Evolutionary conservation across 768 basidiomycete genomes (phyloP).

Genomic region (Leucocoprinus sp.): DNA sequence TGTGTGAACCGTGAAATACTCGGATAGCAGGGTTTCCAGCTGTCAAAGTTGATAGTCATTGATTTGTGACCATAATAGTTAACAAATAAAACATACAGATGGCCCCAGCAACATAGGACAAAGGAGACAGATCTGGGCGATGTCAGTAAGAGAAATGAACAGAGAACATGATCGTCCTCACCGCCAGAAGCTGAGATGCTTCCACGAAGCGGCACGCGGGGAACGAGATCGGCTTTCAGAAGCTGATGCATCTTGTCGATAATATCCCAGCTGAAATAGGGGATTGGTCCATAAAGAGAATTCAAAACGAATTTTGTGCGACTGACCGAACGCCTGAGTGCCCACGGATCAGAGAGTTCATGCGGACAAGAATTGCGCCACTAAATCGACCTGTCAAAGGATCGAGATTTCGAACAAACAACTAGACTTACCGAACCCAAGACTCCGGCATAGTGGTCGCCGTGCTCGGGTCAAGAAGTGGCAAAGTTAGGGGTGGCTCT

Average conservation of each 20-base stretch:
- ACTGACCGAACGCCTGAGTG: conserved; percentile 65
- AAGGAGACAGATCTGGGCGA: conserved; percentile 36
- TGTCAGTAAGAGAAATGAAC: conserved; percentile 2
- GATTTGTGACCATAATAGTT: too few relatives aligned
- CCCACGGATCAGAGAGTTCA: conserved; percentile 76
- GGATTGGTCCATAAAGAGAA: not conserved
- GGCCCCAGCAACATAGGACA: conserved; percentile 61
- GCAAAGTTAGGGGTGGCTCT: conserved; percentile 38
- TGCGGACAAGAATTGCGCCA: conserved; percentile 69
- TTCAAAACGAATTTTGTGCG: not conserved
- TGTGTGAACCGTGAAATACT: conserved; percentile 48
- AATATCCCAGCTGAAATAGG: conserved; percentile 47
- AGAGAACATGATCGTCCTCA: conserved; percentile 19
- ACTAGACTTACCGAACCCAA: conserved; percentile 58
- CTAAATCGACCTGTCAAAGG: conserved; percentile 28
- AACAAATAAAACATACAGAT: conserved; percentile 31
- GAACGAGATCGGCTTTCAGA: conserved; percentile 54
- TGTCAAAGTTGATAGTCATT: too few relatives aligned
- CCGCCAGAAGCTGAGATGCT: conserved; percentile 77
- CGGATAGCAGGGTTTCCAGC: conserved; percentile 56
- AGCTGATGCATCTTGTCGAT: conserved; percentile 63
- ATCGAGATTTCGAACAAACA: not conserved
- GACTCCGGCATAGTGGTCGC: conserved; percentile 76
- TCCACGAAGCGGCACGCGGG: conserved; percentile 72
- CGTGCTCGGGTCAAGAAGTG: conserved; percentile 58